A percentile compares a stretch with the other conserved stretches of the same genome.
phyloP scores from a whole-genome alignment of 1,139 yeast species.

The Lodderomyces margitis region DNA sequence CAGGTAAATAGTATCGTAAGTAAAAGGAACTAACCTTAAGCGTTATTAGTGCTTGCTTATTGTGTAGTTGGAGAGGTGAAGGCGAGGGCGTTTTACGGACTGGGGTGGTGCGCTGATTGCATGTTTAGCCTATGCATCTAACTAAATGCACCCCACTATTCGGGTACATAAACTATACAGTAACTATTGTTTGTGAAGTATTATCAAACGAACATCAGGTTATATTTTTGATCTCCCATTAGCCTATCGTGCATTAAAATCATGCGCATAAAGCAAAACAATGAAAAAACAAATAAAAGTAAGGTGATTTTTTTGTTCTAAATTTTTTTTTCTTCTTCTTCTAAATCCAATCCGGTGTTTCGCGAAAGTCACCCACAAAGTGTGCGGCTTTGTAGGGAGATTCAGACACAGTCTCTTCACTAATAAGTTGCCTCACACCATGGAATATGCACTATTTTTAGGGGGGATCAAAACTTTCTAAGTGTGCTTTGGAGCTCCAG shows the following conservation, averaged over 20 bases:
- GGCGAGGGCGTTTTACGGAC: too few species aligned
- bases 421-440: too few species aligned
- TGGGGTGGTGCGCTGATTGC: not conserved
- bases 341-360: not conserved
- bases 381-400: too few species aligned
- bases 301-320: conserved; percentile 1
- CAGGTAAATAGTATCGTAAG: not conserved
- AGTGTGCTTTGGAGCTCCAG: too few species aligned
- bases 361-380: not conserved
- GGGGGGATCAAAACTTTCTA: too few species aligned
- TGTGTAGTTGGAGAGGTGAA: too few species aligned
- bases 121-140: not conserved
- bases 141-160: not conserved
- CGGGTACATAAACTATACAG: too few species aligned
- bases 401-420: too few species aligned
- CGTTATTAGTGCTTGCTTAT: too few species aligned
- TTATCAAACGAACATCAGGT: not conserved
- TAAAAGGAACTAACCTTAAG: not conserved
- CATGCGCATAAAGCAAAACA: too few species aligned
- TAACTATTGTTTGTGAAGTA: not conserved
- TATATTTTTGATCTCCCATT: not conserved
- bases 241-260: not conserved
- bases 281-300: not conserved
- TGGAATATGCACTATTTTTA: too few species aligned
- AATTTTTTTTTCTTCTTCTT: not conserved